Evolutionary conservation across 352 stramenopile genomes (phyloP), one percentile per base, ranked within the genome.

Genomic region (Aphanomyces stellatus): DNA sequence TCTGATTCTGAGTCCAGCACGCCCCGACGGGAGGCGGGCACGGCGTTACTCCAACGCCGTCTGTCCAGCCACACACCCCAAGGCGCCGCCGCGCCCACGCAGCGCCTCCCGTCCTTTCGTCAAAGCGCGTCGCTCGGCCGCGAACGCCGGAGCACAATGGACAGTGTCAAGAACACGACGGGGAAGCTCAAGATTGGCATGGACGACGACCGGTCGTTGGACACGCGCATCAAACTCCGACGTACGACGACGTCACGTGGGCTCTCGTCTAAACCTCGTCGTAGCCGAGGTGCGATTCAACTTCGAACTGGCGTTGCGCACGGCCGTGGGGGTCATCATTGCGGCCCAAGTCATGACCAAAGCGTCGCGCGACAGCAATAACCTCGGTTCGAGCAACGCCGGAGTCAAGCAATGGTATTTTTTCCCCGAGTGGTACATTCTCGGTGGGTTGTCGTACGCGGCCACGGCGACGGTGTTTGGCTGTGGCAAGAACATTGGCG

Each of bases 331-430:
- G 17, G 84, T 92, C 7, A 68, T 91, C 35, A 70, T 92, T 24
- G 81, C 84, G 19, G 89, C 84, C 17, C 69, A 78, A 33, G 84
- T 92, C 24, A 82, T 90, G 67, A 90, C 78, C 22, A 74, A 78
- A 10, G n/a, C n/a, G n/a, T n/a, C n/a, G n/a, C n/a, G n/a, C n/a
- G n/a, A n/a, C n/a, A n/a, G 31, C 84, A 88, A 63, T 56, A 86
- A 43, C 72, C 74, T 49, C n/a, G n/a, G n/a, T n/a, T n/a, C n/a
- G n/a, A n/a, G n/a, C n/a, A n/a, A n/a, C n/a, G n/a, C n/a, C n/a
- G n/a, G n/a, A n/a, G n/a, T n/a, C n/a, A 88, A 90, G 66, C 84
- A 87, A 56, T 91, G 82, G 82, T 72, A 78, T 11, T 71, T 91
- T 27, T 91, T 91, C 40, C 82, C 82, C 0, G 62, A 79, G 11